phyloP scores from a whole-genome alignment of 2,329 filamentous ascomycete genomes.

The Lachnellula arida region DNA sequence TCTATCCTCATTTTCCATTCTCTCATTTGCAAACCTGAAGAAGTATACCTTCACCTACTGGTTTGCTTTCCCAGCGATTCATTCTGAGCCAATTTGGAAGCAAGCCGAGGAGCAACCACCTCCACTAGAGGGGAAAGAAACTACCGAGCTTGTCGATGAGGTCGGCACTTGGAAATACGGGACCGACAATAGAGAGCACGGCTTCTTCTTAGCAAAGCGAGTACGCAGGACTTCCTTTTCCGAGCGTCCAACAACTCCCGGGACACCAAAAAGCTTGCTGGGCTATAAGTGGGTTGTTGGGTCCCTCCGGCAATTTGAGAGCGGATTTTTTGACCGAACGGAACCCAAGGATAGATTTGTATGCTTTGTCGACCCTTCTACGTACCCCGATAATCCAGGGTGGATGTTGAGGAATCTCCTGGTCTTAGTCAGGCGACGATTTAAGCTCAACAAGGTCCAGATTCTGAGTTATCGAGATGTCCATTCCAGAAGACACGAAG shows the following conservation, averaged over 20 bases:
- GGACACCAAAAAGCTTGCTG: conserved; percentile 46
- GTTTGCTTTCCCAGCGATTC: conserved; percentile 92
- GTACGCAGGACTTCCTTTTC: conserved; percentile 38
- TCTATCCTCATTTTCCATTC: conserved; percentile 79
- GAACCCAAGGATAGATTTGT: conserved; percentile 73
- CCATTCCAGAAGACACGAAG: conserved; percentile 70
- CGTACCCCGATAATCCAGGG: conserved; percentile 78
- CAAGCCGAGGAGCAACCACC: conserved; percentile 48
- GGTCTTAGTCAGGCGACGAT: conserved; percentile 77
- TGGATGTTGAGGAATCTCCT: conserved; percentile 92
- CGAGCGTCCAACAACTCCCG: conserved; percentile 41
- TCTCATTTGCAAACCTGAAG: conserved; percentile 94
- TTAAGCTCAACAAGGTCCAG: conserved; percentile 70
- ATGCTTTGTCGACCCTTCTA: conserved; percentile 88
- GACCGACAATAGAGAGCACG: conserved; percentile 78
- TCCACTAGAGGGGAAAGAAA: conserved; percentile 63
- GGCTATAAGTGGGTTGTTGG: conserved; percentile 73
- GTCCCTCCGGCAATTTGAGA: conserved; percentile 72
- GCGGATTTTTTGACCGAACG: conserved; percentile 76
- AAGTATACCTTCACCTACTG: conserved; percentile 98
- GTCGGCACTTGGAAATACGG: conserved; percentile 85
- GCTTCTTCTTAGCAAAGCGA: conserved; percentile 93
- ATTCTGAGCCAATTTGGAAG: conserved; percentile 82
- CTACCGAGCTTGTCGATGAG: conserved; percentile 70
- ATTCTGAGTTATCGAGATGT: conserved; percentile 88